Evolutionary conservation across 768 basidiomycete species (phyloP).

Genomic region (Rhodotorula graminis): DNA sequence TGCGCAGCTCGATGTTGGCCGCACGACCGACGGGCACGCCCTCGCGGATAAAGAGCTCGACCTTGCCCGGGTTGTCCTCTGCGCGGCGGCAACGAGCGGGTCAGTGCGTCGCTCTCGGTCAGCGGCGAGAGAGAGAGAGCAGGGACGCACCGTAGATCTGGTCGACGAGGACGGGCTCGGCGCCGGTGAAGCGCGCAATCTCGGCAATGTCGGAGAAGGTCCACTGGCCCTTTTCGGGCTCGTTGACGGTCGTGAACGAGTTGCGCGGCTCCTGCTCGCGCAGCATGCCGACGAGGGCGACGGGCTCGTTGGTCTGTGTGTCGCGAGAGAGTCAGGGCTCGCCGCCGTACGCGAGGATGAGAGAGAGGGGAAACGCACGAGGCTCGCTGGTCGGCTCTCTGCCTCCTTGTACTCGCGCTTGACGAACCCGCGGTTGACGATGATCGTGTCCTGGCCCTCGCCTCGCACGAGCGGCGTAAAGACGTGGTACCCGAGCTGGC

Average conservation of each 20-base stretch:
- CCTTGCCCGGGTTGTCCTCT: conserved; percentile 79
- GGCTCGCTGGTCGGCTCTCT: conserved; percentile 43
- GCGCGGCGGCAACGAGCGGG: neutral
- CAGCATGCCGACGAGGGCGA: conserved; percentile 80
- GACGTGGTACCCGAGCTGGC: conserved; percentile 79
- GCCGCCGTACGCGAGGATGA: neutral
- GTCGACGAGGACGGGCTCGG: conserved; percentile 72
- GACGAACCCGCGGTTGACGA: conserved; percentile 91
- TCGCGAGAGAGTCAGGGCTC: neutral
- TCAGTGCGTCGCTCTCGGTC: neutral
- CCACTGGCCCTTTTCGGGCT: conserved; percentile 73
- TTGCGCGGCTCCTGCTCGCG: conserved; percentile 65
- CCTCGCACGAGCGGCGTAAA: conserved; percentile 77
- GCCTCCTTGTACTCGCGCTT: conserved; percentile 50
- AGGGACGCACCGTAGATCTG: conserved; percentile 59
- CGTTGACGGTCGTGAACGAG: conserved; percentile 82
- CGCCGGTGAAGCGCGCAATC: conserved; percentile 70
- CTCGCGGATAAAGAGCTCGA: conserved; percentile 55
- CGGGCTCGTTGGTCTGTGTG: conserved; percentile 51
- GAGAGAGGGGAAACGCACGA: conserved; percentile 32
- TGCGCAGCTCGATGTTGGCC: conserved; percentile 78
- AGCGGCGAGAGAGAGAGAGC: neutral
- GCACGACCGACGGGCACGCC: conserved; percentile 82
- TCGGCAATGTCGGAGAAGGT: conserved; percentile 81
- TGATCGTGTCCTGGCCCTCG: conserved; percentile 63